These are phyloP conservation scores for Tylopilus plumbeoviolaceoides DNA, from an alignment of 768 basidiomycete species.

Conservation along the genomic window DNA sequence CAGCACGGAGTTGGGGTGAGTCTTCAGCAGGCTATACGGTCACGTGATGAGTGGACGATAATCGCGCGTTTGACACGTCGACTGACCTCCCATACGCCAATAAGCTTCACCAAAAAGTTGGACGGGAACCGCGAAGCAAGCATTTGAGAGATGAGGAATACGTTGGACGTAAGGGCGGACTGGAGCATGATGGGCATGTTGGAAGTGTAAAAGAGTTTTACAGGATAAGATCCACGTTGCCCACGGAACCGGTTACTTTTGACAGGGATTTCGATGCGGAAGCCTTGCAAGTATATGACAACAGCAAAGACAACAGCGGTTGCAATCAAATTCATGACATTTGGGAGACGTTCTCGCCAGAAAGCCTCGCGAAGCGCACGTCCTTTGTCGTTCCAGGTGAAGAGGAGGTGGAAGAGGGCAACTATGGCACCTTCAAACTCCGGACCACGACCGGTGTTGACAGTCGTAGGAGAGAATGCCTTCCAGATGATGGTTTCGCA, in stretches of 20 bases:
- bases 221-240: slow-evolving; percentile 92
- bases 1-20: slow-evolving; percentile 85
- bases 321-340: slow-evolving; percentile 95
- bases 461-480: slow-evolving; percentile 95
- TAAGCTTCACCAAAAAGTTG: slow-evolving; percentile 83
- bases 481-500: slow-evolving; percentile 99
- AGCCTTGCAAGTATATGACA: slow-evolving; percentile 98
- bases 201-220: slow-evolving; percentile 98
- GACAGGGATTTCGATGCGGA: slow-evolving; percentile 97
- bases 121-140: slow-evolving; percentile 85
- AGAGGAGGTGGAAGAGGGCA: slow-evolving; percentile 93
- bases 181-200: slow-evolving; percentile 99
- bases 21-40: slow-evolving; percentile 82
- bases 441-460: slow-evolving; percentile 97
- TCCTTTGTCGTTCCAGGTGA: slow-evolving; percentile 98
- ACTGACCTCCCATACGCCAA: slow-evolving; percentile 97
- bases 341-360: slow-evolving; percentile 95
- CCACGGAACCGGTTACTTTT: slow-evolving; percentile 96
- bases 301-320: slow-evolving; percentile 89
- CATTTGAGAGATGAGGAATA: slow-evolving; percentile 98
- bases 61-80: not conserved
- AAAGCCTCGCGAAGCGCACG: slow-evolving; percentile 97
- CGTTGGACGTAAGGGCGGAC: slow-evolving; percentile 86
- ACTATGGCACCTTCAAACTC: slow-evolving; percentile 98
- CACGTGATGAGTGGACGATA: not conserved